These are phyloP conservation scores for Xenoacremonium recifei DNA, from an alignment of 2,329 filamentous ascomycete genomes.

Conservation along the genomic window DNA sequence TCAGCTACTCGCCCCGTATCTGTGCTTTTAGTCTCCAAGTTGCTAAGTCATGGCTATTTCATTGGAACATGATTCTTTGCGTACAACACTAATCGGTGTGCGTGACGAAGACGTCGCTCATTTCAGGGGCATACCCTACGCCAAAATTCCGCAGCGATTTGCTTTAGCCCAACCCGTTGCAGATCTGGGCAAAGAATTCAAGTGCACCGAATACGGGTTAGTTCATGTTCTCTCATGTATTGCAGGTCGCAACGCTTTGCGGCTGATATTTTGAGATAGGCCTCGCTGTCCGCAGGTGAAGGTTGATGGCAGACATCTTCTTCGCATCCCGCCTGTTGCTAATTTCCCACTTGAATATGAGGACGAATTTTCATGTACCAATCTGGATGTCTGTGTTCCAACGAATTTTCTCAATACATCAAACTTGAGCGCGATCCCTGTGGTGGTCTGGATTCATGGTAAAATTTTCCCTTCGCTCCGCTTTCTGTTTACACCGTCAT, in stretches of 20 bases:
- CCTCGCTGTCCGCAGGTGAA: constrained; percentile 40
- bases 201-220: neutral
- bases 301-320: constrained; percentile 40
- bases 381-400: constrained; percentile 40
- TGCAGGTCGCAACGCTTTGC: neutral
- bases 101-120: neutral
- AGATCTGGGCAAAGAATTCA: neutral
- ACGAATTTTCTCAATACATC: constrained; percentile 7
- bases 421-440: constrained; percentile 35
- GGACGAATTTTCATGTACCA: constrained; percentile 43
- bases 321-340: constrained; percentile 39
- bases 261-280: constrained; percentile 18
- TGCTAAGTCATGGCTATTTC: neutral
- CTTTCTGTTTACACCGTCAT: too few species aligned
- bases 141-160: constrained; percentile 1
- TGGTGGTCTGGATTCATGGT: constrained; percentile 46
- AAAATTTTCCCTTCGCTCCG: too few species aligned
- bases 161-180: neutral
- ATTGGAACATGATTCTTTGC: neutral
- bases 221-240: neutral
- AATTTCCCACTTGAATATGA: constrained; percentile 26
- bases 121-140: constrained; percentile 3
- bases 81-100: constrained; percentile 2
- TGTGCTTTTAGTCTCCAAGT: neutral
- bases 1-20: too few species aligned